A percentile compares a stretch with the other conserved stretches of the same genome.
Evolutionary conservation across 345 rosid species (phyloP).

Genomic region (Aquilaria malaccensis): DNA sequence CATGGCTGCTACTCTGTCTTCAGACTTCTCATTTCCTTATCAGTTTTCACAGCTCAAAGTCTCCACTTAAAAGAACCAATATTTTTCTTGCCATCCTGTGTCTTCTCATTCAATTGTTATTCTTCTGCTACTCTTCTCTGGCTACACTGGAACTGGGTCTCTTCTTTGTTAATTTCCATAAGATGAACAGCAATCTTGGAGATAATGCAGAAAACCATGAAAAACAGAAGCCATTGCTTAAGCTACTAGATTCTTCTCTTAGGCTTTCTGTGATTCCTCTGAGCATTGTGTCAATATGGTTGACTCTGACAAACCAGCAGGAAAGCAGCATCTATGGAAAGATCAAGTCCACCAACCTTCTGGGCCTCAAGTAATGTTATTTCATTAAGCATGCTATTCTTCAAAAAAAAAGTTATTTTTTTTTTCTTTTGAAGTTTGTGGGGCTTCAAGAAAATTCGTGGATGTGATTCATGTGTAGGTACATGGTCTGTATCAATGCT

Average conservation of each 20-base stretch:
- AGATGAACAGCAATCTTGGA: slow-evolving; percentile 10
- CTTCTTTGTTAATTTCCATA: neutral
- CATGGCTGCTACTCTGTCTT: neutral
- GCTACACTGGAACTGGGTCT: neutral
- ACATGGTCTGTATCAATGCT: slow-evolving; percentile 64
- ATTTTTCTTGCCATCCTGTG: neutral
- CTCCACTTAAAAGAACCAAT: neutral
- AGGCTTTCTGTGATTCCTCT: slow-evolving; percentile 76
- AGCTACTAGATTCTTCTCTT: slow-evolving; percentile 54
- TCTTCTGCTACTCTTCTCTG: neutral
- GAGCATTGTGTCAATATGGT: slow-evolving; percentile 63
- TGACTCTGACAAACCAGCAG: slow-evolving; percentile 63
- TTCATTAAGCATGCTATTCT: neutral
- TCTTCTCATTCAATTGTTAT: too few species aligned
- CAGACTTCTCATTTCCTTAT: neutral
- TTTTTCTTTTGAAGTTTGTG: too few species aligned
- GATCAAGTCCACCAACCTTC: slow-evolving; percentile 41
- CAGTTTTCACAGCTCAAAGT: too few species aligned
- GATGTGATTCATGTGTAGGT: slow-evolving; percentile 30
- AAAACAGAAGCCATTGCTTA: slow-evolving; percentile 33
- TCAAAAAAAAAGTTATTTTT: neutral
- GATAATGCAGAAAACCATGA: slow-evolving; percentile 8
- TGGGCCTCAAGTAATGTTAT: slow-evolving; percentile 64
- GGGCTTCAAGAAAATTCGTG: neutral
- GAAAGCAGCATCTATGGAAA: slow-evolving; percentile 51